A percentile compares a stretch with the other conserved stretches of the same genome.
Conservation (phyloP, 352 stramenopile species). For the Phytophthora pini region DNA sequence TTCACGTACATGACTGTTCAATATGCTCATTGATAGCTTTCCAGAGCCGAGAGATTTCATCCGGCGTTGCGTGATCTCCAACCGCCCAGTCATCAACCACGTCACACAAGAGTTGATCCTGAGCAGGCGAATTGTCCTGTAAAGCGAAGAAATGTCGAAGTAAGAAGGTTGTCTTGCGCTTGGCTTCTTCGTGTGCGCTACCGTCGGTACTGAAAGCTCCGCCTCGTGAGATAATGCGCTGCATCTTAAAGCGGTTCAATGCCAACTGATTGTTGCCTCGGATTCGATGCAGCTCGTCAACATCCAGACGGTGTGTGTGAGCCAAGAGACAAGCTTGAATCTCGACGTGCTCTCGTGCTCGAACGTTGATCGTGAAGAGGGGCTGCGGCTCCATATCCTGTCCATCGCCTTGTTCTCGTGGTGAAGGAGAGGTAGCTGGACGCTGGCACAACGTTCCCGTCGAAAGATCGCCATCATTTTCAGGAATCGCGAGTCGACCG, state of each 20-base stretch:
- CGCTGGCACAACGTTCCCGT: conserved; percentile 7
- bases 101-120: conserved; percentile 62
- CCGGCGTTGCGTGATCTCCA: conserved; percentile 39
- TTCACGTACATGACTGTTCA: conserved; percentile 67
- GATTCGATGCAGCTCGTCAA: conserved; percentile 59
- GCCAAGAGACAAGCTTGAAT: conserved; percentile 75
- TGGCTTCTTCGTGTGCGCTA: conserved; percentile 50
- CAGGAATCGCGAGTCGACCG: conserved; percentile 3
- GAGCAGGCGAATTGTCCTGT: conserved; percentile 34
- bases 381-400: conserved; percentile 18
- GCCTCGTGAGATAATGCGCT: conserved; percentile 48
- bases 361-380: conserved; percentile 26
- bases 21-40: conserved; percentile 71
- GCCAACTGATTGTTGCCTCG: conserved; percentile 43
- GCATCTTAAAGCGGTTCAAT: conserved; percentile 46
- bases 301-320: conserved; percentile 67
- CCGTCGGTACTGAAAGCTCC: conserved; percentile 48
- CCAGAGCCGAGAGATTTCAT: conserved; percentile 65
- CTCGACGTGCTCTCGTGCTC: conserved; percentile 64
- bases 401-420: neutral
- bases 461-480: neutral
- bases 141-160: conserved; percentile 76
- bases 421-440: conserved; percentile 20
- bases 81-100: conserved; percentile 72
- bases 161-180: conserved; percentile 75